These are phyloP conservation scores for Plasmopara muralis DNA, from an alignment of 352 stramenopile species.

Conservation along the genomic window DNA sequence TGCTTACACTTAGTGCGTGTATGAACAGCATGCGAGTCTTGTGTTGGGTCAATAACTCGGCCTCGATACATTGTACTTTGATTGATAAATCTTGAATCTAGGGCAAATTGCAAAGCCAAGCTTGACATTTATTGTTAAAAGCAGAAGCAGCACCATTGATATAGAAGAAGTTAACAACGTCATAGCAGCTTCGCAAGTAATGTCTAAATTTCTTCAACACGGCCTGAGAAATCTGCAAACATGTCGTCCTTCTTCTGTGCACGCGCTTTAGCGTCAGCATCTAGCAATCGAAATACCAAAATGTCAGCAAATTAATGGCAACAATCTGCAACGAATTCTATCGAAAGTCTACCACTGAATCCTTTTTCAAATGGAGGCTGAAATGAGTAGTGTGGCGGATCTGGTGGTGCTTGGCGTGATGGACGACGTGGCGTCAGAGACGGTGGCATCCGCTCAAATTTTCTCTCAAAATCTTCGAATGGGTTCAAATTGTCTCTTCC, in stretches of 20 bases:
- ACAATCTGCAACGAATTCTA: background rate
- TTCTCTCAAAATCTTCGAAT: constrained; percentile 55
- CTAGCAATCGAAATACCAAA: constrained; percentile 7
- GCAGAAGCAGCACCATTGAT: background rate
- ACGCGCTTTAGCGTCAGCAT: constrained; percentile 23
- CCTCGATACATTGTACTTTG: no score
- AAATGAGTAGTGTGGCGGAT: constrained; percentile 71
- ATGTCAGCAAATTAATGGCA: constrained; percentile 1
- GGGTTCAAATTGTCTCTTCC: constrained; percentile 28
- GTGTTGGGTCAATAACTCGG: no score
- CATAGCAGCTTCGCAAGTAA: background rate
- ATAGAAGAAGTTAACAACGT: background rate
- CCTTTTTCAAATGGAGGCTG: constrained; percentile 40
- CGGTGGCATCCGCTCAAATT: constrained; percentile 61
- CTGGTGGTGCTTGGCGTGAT: constrained; percentile 36
- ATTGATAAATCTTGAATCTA: no score
- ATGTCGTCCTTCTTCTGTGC: constrained; percentile 57
- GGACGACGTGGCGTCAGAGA: constrained; percentile 31
- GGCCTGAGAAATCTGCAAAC: constrained; percentile 59
- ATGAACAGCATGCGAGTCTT: no score
- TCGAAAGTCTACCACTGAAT: constrained; percentile 22
- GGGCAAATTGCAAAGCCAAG: no score
- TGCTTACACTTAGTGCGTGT: no score
- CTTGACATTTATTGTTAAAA: background rate
- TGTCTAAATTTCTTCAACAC: constrained; percentile 59